Conservation (phyloP, 1,284 basidiomycete species). For the Fomes fomentarius region DNA sequence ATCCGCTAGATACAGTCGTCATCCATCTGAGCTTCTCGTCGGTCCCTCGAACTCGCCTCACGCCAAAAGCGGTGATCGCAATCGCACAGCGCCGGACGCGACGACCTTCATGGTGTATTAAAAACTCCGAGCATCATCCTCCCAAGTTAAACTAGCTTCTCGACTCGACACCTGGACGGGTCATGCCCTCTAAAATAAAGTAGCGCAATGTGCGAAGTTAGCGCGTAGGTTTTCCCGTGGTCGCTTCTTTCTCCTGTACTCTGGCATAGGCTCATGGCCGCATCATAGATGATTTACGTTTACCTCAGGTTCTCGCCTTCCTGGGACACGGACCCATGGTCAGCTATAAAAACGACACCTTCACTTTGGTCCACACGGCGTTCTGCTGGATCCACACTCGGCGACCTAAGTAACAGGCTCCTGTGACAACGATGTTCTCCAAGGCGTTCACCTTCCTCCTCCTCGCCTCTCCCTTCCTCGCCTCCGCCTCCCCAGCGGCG, state of each 20-base stretch:
- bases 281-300: not conserved
- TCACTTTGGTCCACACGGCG: too few relatives aligned
- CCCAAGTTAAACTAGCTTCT: not conserved
- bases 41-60: slow-evolving; percentile 5
- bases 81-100: slow-evolving; percentile 3
- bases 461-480: slow-evolving; percentile 16
- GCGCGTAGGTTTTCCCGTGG: slow-evolving; percentile 21
- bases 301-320: too few relatives aligned
- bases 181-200: not conserved
- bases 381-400: too few relatives aligned
- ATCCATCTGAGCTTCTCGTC: slow-evolving; percentile 9
- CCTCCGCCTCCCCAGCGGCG: slow-evolving; percentile 17
- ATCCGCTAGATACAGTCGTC: slow-evolving; percentile 4
- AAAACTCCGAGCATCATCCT: slow-evolving; percentile 13
- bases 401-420: not conserved
- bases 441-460: slow-evolving; percentile 12
- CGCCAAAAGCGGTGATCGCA: slow-evolving; percentile 13
- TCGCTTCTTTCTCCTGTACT: not conserved
- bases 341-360: not conserved
- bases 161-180: not conserved
- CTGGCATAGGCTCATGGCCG: not conserved
- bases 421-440: slow-evolving; percentile 14
- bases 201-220: slow-evolving; percentile 12
- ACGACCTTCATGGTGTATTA: slow-evolving; percentile 2
- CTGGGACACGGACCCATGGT: too few relatives aligned